A percentile compares a stretch with the other conserved stretches of the same genome.
Conservation (phyloP, 2,329 filamentous ascomycete genomes). For the Sarocladiaceae sp. region DNA sequence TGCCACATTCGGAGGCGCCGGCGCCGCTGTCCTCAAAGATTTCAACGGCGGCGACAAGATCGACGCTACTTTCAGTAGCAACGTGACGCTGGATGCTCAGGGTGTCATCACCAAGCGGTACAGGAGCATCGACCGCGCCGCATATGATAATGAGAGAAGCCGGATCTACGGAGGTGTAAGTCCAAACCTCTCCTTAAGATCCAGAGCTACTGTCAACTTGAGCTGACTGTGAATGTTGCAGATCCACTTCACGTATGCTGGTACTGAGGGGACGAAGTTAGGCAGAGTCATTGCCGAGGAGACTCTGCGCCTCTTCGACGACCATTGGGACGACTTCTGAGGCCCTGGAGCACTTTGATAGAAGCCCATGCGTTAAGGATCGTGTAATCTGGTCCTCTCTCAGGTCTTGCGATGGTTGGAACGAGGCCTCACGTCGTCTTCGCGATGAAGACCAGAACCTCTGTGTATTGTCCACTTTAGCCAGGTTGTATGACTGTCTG, state of each 20-base stretch:
- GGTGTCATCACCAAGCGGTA: slow-evolving; percentile 14
- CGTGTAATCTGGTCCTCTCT: too few relatives aligned
- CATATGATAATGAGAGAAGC: slow-evolving; percentile 11
- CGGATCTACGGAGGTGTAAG: slow-evolving; percentile 1
- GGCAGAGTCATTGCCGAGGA: neutral
- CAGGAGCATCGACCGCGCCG: slow-evolving; percentile 11
- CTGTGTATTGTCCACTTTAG: neutral
- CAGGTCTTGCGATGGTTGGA: too few relatives aligned
- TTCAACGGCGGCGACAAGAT: slow-evolving; percentile 13
- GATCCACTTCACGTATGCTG: neutral
- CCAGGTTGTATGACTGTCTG: too few relatives aligned
- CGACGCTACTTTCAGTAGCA: slow-evolving; percentile 11
- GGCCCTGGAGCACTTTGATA: neutral
- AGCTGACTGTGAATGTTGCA: neutral
- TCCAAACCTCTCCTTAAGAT: neutral
- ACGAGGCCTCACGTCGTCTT: too few relatives aligned
- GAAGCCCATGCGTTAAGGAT: too few relatives aligned
- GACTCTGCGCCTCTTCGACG: neutral
- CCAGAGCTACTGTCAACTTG: neutral
- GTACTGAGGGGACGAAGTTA: neutral
- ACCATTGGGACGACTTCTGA: neutral
- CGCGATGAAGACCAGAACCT: too few relatives aligned
- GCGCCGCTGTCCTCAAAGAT: slow-evolving; percentile 9
- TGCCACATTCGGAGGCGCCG: slow-evolving; percentile 13
- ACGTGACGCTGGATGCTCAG: slow-evolving; percentile 12